Evolutionary conservation across 768 basidiomycete genomes (phyloP), one percentile per base, ranked within the genome.

Genomic region (Mycena indigotica): DNA sequence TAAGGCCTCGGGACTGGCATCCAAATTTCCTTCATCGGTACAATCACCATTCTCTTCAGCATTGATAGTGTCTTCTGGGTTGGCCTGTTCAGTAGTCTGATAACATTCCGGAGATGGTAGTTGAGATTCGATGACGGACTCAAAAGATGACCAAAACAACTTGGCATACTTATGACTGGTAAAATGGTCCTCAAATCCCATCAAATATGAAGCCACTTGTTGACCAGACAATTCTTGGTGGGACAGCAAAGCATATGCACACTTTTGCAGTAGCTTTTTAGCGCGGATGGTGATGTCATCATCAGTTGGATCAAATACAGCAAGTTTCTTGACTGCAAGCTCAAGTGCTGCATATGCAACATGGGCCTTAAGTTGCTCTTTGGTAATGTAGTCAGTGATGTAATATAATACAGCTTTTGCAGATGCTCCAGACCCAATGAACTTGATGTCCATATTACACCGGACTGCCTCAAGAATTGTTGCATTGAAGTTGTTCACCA

Each of bases 301-400:
- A 13, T 56, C 38, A 15, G 28, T 10, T 6, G 53, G 25, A 26
- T 63, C 51, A 25, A 32, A 46, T 26, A 57, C 52, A 17, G 60
- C 65, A 12, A 70, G 28, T 19, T 65, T 67, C 12, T 29, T 53
- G 2, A 65, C 58, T 3, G 64, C 64, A 3, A 55, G 28, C 30
- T 65, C 49, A 0, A 67, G 24, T 1, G 66, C 65, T 2, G 56
- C 50, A 13, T 60, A 55, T 2, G 65, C 58, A 0, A 65, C 59
- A 53, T 72, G 62, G 0, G 62, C 39, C 3, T 65, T 61, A 16
- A 72, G 21, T 5, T 66, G 41, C 1, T 58, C 41, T 48, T 75
- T 76, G 0, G 72, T 75, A 4, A 76, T 73, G 40, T 76, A 75
- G 32, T 76, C 75, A 0, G 71, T 74, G 0, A 74, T 66, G 19